phyloP scores from a whole-genome alignment of 805 yeast species.

The Kluyveromyces aestuarii region DNA sequence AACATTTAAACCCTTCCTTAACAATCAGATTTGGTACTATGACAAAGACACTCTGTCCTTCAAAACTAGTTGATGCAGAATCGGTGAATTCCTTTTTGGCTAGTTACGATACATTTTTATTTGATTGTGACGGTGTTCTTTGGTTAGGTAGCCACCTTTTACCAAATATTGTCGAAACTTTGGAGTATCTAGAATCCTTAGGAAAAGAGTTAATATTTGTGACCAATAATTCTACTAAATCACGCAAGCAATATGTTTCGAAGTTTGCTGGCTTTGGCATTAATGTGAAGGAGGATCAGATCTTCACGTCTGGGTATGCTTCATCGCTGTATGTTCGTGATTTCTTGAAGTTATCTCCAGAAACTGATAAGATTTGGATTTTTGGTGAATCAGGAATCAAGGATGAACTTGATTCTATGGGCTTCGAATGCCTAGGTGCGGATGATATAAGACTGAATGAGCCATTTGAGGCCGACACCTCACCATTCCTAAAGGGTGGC shows the following conservation, averaged over 20 bases:
- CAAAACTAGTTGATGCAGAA: constrained; percentile 38
- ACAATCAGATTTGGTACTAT: background rate
- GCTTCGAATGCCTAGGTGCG: constrained; percentile 77
- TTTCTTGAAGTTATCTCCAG: constrained; percentile 63
- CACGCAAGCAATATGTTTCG: constrained; percentile 63
- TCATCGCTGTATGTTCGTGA: constrained; percentile 77
- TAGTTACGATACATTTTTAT: constrained; percentile 73
- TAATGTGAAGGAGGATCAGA: constrained; percentile 46
- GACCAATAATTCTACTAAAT: constrained; percentile 91
- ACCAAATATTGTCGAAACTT: constrained; percentile 71
- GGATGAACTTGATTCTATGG: constrained; percentile 65
- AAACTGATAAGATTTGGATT: constrained; percentile 71
- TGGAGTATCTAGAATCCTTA: constrained; percentile 41
- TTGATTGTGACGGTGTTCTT: constrained; percentile 96
- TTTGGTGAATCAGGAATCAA: constrained; percentile 84
- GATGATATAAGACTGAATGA: constrained; percentile 52
- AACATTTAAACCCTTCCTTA: too few species aligned
- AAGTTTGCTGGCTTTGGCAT: constrained; percentile 59
- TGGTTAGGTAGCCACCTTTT: constrained; percentile 84
- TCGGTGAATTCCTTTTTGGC: constrained; percentile 48
- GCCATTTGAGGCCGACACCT: constrained; percentile 46
- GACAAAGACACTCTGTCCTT: constrained; percentile 25
- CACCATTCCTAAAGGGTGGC: constrained; percentile 37
- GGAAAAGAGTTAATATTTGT: constrained; percentile 78
- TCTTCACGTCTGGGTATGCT: constrained; percentile 89